These are phyloP conservation scores for Lagenidium sp. DNA, from an alignment of 352 stramenopile species.

Conservation along the genomic window DNA sequence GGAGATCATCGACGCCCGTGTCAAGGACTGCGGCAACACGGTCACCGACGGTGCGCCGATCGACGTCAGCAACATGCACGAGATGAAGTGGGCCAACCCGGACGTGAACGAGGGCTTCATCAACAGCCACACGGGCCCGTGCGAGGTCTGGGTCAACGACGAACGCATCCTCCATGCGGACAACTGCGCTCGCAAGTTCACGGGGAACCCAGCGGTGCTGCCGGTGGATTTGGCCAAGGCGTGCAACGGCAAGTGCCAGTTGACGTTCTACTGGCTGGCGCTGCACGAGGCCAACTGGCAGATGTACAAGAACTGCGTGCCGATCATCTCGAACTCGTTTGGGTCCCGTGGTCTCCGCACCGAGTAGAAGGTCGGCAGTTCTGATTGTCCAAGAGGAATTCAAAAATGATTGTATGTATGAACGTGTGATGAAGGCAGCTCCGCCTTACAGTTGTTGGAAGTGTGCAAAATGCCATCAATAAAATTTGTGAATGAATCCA, in stretches of 20 bases:
- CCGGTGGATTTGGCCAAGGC: slow-evolving; percentile 21
- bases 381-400: too few relatives aligned
- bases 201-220: slow-evolving; percentile 20
- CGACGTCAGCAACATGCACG: slow-evolving; percentile 26
- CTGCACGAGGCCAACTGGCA: slow-evolving; percentile 28
- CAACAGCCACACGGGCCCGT: slow-evolving; percentile 39
- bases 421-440: too few relatives aligned
- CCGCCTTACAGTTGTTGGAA: too few relatives aligned
- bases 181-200: slow-evolving; percentile 30
- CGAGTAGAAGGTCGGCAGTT: too few relatives aligned
- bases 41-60: slow-evolving; percentile 20
- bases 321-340: slow-evolving; percentile 2
- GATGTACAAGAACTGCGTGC: slow-evolving; percentile 25
- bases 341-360: too few relatives aligned
- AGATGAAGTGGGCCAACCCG: slow-evolving; percentile 40
- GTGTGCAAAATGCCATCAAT: too few relatives aligned
- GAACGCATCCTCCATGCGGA: slow-evolving; percentile 30
- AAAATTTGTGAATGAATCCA: too few relatives aligned
- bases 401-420: too few relatives aligned
- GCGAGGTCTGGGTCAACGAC: slow-evolving; percentile 51
- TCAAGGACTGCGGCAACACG: slow-evolving; percentile 32
- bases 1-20: slow-evolving; percentile 27
- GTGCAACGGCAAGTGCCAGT: slow-evolving; percentile 16
- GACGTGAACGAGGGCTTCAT: slow-evolving; percentile 37
- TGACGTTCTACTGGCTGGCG: slow-evolving; percentile 41